Evolutionary conservation across 106 monocot genomes (phyloP).

Genomic region (Allium sativum): DNA sequence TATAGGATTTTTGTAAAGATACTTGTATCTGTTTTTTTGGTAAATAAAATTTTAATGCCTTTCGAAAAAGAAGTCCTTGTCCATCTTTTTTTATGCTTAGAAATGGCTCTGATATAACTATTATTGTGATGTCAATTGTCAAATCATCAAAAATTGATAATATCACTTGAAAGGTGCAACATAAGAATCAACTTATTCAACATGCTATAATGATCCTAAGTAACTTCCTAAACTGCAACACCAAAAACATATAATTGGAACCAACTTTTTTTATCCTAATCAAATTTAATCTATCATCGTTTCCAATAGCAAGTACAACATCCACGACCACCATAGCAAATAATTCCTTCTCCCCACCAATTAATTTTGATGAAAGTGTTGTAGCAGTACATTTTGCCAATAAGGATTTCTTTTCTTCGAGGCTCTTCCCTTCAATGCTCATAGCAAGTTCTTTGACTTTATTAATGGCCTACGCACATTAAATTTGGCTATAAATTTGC

Average conservation of each 20-base stretch:
- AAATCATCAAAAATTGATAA: no score
- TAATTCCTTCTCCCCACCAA: constrained; percentile 98
- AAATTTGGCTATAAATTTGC: neutral
- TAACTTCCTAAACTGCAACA: neutral
- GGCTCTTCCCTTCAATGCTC: constrained; percentile 94
- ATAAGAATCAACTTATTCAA: neutral
- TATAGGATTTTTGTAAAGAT: no score
- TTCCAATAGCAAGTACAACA: constrained; percentile 85
- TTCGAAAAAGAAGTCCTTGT: no score
- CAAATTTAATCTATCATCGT: constrained; percentile 86
- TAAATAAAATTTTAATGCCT: no score
- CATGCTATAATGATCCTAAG: neutral
- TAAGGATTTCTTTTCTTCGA: constrained; percentile 86
- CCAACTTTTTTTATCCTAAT: constrained; percentile 89
- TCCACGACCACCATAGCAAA: constrained; percentile 96
- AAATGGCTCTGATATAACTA: no score
- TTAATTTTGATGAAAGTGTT: constrained; percentile 92
- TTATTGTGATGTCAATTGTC: no score
- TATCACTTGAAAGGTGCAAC: no score
- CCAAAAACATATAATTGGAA: neutral
- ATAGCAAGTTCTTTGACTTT: constrained; percentile 81
- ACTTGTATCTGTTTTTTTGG: no score
- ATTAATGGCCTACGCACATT: constrained; percentile 55
- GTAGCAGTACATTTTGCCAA: constrained; percentile 91
- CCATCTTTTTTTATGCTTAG: no score